phyloP scores from a whole-genome alignment of 257 asterid genomes.

The Primulina tabacum region DNA sequence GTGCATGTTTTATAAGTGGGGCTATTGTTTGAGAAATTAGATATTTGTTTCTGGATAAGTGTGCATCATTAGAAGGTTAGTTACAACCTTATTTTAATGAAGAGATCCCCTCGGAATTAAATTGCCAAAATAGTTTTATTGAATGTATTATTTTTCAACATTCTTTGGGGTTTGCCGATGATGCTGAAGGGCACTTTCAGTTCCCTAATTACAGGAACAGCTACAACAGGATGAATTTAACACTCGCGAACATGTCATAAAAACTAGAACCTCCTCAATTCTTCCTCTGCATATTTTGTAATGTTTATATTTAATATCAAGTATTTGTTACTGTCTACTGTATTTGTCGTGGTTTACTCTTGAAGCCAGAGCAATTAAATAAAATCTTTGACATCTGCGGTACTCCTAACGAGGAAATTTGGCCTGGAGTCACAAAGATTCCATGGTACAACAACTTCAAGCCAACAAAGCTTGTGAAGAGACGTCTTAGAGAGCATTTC shows the following conservation, averaged over 20 bases:
- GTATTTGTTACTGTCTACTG: conserved; percentile 8
- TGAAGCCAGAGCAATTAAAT: conserved; percentile 77
- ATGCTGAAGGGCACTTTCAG: not conserved
- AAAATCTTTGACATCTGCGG: conserved; percentile 82
- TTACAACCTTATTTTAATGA: too few species aligned
- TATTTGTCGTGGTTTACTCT: conserved; percentile 19
- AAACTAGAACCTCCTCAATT: not conserved
- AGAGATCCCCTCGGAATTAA: not conserved
- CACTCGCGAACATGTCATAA: not conserved
- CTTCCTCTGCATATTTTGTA: conserved; percentile 2
- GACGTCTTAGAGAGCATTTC: conserved; percentile 77
- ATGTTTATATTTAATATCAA: conserved; percentile 1
- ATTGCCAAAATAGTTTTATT: not conserved
- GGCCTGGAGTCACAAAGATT: conserved; percentile 88
- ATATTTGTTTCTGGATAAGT: not conserved
- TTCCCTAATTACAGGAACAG: conserved; percentile 4
- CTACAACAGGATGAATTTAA: not conserved
- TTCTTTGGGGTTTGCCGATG: not conserved
- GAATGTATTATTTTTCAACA: not conserved
- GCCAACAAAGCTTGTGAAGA: conserved; percentile 64
- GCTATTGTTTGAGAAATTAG: not conserved
- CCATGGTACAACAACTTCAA: conserved; percentile 85
- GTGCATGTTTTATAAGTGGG: not conserved
- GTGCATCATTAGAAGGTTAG: not conserved
- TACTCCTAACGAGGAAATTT: conserved; percentile 66